phyloP scores from a whole-genome alignment of 2,329 filamentous ascomycete genomes.

The Macroventuria anomochaeta region DNA sequence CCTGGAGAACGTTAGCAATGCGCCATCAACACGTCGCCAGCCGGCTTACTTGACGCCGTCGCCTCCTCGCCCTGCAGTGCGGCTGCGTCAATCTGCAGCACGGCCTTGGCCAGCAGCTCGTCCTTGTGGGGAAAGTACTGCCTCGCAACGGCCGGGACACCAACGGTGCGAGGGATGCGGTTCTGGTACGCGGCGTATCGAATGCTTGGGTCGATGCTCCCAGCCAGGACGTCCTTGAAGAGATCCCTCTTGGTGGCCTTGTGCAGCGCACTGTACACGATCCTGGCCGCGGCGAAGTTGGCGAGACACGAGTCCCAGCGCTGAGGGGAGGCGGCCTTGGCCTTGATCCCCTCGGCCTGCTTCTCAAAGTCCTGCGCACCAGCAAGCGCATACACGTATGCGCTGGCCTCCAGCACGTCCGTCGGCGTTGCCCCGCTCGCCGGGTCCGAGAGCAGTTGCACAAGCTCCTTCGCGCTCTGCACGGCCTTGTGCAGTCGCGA shows the following conservation, averaged over 20 bases:
- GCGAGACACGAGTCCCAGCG: constrained; percentile 80
- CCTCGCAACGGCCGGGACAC: constrained; percentile 78
- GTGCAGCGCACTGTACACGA: constrained; percentile 82
- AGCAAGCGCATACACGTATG: constrained; percentile 77
- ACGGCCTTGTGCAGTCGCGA: constrained; percentile 84
- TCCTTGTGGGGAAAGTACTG: constrained; percentile 77
- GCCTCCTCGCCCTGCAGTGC: constrained; percentile 57
- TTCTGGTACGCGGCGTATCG: constrained; percentile 93
- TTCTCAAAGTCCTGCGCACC: constrained; percentile 87
- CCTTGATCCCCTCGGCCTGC: constrained; percentile 59
- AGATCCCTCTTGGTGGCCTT: constrained; percentile 72
- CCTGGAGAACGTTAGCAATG: constrained; percentile 41
- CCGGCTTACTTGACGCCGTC: constrained; percentile 56
- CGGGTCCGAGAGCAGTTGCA: constrained; percentile 68
- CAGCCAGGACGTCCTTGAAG: constrained; percentile 83
- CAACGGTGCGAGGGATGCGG: constrained; percentile 82
- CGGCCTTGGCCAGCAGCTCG: constrained; percentile 65
- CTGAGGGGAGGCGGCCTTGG: constrained; percentile 47
- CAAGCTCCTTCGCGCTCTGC: constrained; percentile 71
- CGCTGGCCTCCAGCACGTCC: constrained; percentile 83
- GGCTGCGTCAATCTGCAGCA: constrained; percentile 72
- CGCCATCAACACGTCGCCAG: too few relatives aligned
- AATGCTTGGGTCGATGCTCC: constrained; percentile 90
- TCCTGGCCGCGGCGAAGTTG: constrained; percentile 75
- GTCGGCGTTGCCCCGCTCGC: constrained; percentile 69